Evolutionary conservation across 495 filamentous ascomycete species (phyloP), one percentile per base, ranked within the genome.

Genomic region (Xylaria flabelliformis): DNA sequence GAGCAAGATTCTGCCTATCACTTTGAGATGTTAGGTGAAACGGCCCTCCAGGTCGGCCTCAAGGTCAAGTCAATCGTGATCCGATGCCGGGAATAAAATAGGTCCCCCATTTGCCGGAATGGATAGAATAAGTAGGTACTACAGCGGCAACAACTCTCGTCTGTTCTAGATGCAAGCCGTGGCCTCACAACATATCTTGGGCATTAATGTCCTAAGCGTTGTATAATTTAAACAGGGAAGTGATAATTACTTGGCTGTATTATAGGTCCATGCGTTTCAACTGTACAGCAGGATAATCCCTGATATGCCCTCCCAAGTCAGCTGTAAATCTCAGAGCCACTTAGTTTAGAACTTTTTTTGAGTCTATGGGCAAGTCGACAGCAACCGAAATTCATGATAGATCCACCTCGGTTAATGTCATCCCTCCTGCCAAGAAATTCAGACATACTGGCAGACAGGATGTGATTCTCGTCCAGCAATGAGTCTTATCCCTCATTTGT

Each of bases 191-290:
- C 24, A 26, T 56, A 44, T 4, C 39, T 36, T 64, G 39, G 61
- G n/a, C 61, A 64, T 42, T 19, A 4, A n/a, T 4, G 62, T 48
- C 62, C 24, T 12, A 13, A 48, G 62, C 55, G 55, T 59, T 2
- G 55, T 19, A 15, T 8, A 36, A 59, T 59, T 4, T 39, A 42
- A 63, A 42, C n/a, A 63, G 36, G 59, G 34, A 6, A 19, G 17
- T 13, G 17, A 10, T 42, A 13, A 42, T 21, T 42, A 42, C 36
- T 12, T 63, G 34, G 19, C 21, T n/a, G 36, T 42, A 39, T 39
- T 42, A 63, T 63, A 63, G 59, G 36, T 26, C 59, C 36, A 42
- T 63, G 59, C n/a, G 36, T 63, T 42, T 39, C 24, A 63, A 42
- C 12, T 42, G 59, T 63, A 63, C 59, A 63, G n/a, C 59, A 63